phyloP scores from a whole-genome alignment of 164 flowering plant species.

The Sedum album region DNA sequence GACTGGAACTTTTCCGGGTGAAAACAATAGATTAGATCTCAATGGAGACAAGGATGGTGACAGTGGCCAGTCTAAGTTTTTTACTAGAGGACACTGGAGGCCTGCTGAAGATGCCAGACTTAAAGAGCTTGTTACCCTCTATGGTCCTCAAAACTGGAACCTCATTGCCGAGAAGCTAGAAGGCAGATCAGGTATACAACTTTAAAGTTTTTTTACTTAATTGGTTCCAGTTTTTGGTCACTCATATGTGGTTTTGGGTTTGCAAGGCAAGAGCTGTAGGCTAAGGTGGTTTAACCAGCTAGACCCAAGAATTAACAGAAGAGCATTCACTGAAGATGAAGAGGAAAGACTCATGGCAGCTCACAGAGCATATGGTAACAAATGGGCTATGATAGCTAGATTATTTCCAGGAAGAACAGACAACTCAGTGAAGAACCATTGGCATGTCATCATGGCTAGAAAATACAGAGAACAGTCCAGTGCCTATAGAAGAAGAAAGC shows the following conservation, averaged over 20 bases:
- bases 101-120: constrained; percentile 68
- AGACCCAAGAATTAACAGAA: constrained; percentile 68
- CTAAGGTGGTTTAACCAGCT: constrained; percentile 76
- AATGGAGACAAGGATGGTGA: constrained; percentile 23
- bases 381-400: constrained; percentile 81
- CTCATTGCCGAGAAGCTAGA: constrained; percentile 63
- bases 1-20: constrained; percentile 4
- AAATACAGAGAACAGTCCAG: constrained; percentile 61
- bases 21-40: constrained; percentile 3
- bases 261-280: constrained; percentile 67
- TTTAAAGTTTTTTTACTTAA: background rate
- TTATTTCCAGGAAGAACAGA: constrained; percentile 78
- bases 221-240: background rate
- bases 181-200: constrained; percentile 55
- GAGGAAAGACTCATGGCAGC: constrained; percentile 70
- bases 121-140: constrained; percentile 59
- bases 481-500: constrained; percentile 48
- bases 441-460: constrained; percentile 83
- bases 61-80: constrained; percentile 43
- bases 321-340: constrained; percentile 66
- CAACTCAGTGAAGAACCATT: constrained; percentile 75
- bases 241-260: background rate
- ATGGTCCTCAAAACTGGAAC: constrained; percentile 86
- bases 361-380: constrained; percentile 63
- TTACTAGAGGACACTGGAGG: constrained; percentile 75